Conservation (phyloP, 805 yeast genomes). For the Cyberlindnera misumaiensis region DNA sequence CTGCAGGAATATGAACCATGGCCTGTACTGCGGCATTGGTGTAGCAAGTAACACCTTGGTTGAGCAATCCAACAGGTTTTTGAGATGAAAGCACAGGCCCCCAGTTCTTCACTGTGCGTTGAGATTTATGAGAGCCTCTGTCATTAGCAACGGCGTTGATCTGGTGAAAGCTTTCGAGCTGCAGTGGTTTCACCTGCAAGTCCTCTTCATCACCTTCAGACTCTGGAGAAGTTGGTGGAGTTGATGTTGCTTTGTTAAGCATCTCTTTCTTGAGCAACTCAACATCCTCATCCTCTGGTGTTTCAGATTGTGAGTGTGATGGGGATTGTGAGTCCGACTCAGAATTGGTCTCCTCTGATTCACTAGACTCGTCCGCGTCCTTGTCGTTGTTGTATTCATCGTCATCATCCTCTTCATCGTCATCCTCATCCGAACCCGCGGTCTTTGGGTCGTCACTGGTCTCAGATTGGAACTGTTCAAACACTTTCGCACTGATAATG, state of each 20-base stretch:
- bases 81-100: constrained; percentile 36
- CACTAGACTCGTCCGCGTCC: constrained; percentile 6
- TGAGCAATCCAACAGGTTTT: constrained; percentile 66
- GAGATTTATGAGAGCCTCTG: constrained; percentile 54
- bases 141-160: constrained; percentile 54
- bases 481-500: constrained; percentile 18
- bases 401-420: constrained; percentile 22
- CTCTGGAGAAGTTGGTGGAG: constrained; percentile 29
- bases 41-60: constrained; percentile 94
- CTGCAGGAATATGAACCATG: constrained; percentile 83
- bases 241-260: constrained; percentile 15
- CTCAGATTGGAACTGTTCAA: constrained; percentile 12
- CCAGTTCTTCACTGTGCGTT: constrained; percentile 68
- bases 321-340: constrained; percentile 12
- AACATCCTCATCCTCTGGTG: constrained; percentile 10
- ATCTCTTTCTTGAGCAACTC: constrained; percentile 21
- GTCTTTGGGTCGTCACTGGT: constrained; percentile 32
- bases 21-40: constrained; percentile 94
- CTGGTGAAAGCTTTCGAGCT: constrained; percentile 52
- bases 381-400: constrained; percentile 22
- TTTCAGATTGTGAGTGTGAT: constrained; percentile 3
- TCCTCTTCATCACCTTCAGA: constrained; percentile 27
- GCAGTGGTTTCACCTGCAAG: constrained; percentile 30
- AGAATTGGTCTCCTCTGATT: constrained; percentile 11
- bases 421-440: constrained; percentile 15